Conservation (phyloP, 257 asterid species). For the Jacaranda copaia region DNA sequence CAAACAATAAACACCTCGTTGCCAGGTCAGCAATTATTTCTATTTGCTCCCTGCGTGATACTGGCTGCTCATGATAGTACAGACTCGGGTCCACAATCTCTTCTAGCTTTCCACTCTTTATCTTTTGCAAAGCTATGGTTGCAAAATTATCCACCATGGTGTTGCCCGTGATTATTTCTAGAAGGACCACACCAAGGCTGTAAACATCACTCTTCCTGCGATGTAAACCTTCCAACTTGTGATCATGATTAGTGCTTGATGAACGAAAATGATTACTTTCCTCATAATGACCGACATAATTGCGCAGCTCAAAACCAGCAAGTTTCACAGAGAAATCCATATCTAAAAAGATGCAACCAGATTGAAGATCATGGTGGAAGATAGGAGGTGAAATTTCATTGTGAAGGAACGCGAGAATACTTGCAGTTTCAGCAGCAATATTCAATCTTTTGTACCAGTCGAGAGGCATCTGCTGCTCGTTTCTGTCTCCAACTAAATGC, state of each 20-base stretch:
- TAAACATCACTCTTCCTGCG: constrained; percentile 57
- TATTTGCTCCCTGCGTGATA: constrained; percentile 55
- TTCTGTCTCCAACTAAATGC: constrained; percentile 47
- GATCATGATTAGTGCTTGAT: too few relatives aligned
- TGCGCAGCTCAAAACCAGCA: constrained; percentile 54
- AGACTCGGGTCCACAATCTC: constrained; percentile 74
- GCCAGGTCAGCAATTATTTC: constrained; percentile 68
- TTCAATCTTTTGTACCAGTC: constrained; percentile 64
- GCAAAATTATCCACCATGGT: constrained; percentile 34
- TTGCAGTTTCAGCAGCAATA: constrained; percentile 59
- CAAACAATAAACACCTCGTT: constrained; percentile 70
- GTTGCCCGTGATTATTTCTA: constrained; percentile 63
- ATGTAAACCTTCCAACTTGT: constrained; percentile 26
- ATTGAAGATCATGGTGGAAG: constrained; percentile 57
- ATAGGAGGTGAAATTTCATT: constrained; percentile 66
- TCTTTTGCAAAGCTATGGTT: constrained; percentile 56
- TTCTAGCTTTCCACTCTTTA: constrained; percentile 65
- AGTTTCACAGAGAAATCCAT: constrained; percentile 52
- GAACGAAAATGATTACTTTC: neutral
- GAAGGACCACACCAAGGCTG: constrained; percentile 57
- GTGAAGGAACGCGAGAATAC: constrained; percentile 65
- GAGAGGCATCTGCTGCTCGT: constrained; percentile 39
- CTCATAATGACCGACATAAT: constrained; percentile 18
- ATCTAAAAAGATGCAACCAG: constrained; percentile 62
- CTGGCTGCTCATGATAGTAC: constrained; percentile 72